Percentiles rank a stretch among this genome's conserved stretches.
Conservation (phyloP, 495 filamentous ascomycete genomes). For the Penicillium cosmopolitanum region DNA sequence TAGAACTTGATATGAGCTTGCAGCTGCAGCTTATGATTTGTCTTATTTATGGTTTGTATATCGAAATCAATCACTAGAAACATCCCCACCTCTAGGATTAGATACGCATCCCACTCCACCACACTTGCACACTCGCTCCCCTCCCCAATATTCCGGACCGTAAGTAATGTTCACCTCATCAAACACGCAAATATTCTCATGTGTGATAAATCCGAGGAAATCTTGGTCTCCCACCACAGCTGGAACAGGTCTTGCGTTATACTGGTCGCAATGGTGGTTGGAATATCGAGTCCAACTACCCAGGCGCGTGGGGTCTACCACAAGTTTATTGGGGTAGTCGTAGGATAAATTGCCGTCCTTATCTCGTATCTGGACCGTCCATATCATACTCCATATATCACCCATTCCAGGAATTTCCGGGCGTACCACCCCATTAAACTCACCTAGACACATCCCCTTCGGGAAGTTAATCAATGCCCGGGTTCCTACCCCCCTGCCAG, state of each 20-base stretch:
- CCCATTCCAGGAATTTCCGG: background rate
- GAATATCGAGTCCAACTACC: conserved; percentile 68
- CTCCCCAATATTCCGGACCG: conserved; percentile 33
- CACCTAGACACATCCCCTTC: conserved; percentile 30
- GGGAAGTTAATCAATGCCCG: conserved; percentile 34
- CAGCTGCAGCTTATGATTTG: no score
- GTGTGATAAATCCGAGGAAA: conserved; percentile 25
- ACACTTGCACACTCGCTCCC: conserved; percentile 20
- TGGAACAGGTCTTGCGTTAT: conserved; percentile 18
- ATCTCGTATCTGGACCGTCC: conserved; percentile 9
- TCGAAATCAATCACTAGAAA: no score
- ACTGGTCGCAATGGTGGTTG: conserved; percentile 73
- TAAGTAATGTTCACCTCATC: conserved; percentile 42
- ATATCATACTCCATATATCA: conserved; percentile 13
- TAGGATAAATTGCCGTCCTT: background rate
- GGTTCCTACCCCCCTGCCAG: conserved; percentile 36
- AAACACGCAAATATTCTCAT: conserved; percentile 33
- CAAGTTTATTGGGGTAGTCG: background rate
- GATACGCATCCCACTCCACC: conserved; percentile 17
- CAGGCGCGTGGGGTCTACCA: conserved; percentile 9
- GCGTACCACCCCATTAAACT: conserved; percentile 35
- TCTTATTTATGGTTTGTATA: no score
- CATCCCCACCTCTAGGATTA: background rate
- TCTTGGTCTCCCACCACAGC: conserved; percentile 29
- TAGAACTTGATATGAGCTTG: no score